phyloP scores from a whole-genome alignment of 176 grass and related monocot genomes.

The Elaeis guineensis region DNA sequence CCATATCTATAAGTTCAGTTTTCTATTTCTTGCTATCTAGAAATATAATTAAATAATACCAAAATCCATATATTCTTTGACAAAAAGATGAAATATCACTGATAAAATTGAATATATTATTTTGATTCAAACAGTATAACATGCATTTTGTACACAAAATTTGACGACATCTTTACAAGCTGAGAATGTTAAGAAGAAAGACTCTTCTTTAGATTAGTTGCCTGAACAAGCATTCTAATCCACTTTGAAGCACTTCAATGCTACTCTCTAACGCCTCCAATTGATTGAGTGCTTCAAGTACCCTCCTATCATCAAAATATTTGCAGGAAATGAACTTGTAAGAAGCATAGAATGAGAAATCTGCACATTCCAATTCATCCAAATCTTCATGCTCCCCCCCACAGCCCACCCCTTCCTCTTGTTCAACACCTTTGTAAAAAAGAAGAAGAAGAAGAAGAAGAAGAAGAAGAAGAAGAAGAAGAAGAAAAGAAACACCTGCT shows the following conservation, averaged over 20 bases:
- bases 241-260: neutral
- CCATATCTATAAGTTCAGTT: no score
- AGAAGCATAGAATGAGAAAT: neutral
- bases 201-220: conserved; percentile 7
- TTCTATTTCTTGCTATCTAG: no score
- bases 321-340: neutral
- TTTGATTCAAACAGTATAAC: no score
- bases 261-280: neutral
- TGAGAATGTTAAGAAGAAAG: conserved; percentile 17
- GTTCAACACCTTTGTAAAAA: neutral
- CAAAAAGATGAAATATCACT: no score
- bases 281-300: neutral
- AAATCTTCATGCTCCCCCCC: neutral
- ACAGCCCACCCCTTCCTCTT: neutral
- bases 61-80: no score
- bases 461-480: no score
- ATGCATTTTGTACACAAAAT: no score
- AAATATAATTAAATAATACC: no score
- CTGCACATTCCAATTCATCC: neutral
- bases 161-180: neutral
- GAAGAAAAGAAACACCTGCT: neutral
- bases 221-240: conserved; percentile 14
- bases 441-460: no score
- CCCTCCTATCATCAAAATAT: conserved; percentile 4
- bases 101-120: no score